Conservation (phyloP, 306 rosid species). For the Prinsepia uniflora region DNA sequence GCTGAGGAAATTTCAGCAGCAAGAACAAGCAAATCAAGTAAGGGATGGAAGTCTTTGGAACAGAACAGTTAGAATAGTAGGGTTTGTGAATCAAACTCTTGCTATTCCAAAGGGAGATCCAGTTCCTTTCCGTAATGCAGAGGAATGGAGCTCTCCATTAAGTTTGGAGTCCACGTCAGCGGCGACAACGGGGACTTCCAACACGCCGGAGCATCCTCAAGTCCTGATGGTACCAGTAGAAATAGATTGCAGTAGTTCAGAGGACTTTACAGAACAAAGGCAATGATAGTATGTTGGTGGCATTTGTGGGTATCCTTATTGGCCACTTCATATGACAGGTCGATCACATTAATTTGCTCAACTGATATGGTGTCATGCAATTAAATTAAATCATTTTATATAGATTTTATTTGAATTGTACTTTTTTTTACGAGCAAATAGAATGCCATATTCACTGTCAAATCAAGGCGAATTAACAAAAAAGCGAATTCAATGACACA, state of each 20-base stretch:
- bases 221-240: background rate
- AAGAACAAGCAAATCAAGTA: background rate
- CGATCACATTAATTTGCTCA: too few relatives aligned
- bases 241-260: background rate
- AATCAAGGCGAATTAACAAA: too few relatives aligned
- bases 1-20: background rate
- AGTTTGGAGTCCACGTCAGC: background rate
- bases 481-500: too few relatives aligned
- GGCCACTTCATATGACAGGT: too few relatives aligned
- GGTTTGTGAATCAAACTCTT: background rate
- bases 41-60: slow-evolving; percentile 7
- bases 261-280: background rate
- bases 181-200: background rate
- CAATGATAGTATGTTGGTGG: background rate
- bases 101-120: background rate
- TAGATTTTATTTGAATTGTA: too few relatives aligned
- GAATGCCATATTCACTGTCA: too few relatives aligned
- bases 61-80: background rate
- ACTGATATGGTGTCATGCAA: too few relatives aligned
- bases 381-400: too few relatives aligned
- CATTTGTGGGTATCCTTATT: too few relatives aligned
- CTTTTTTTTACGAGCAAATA: too few relatives aligned
- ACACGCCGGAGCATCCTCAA: background rate
- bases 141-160: slow-evolving; percentile 5
- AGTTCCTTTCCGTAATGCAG: background rate